Base-by-base conservation (phyloP, 2,329 filamentous ascomycete genomes). In the Hymenoscyphus fraxineus region DNA sequence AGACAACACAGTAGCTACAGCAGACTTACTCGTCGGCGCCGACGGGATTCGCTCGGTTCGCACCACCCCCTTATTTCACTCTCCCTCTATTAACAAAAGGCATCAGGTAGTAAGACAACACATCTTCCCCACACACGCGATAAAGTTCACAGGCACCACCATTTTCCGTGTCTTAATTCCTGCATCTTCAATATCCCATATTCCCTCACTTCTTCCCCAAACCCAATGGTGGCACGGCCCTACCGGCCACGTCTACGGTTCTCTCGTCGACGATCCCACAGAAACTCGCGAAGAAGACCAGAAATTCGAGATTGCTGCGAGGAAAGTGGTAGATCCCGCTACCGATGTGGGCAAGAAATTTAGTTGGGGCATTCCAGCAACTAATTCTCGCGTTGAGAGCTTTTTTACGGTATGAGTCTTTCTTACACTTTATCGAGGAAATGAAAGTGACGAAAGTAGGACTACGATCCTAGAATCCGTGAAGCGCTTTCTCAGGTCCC, bases 21-120 rank as follows among this genome's bases (percentile, higher is more conserved):
- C 67, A 40, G 81, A 83, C 66, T 70, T 85, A 0, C 76, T 84
- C 0, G 77, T 85, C 1, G 83, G 82, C 0, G 82, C 80, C 4
- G 81, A 85, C 68, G 81, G 83, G 2, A 83, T 84, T 60, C 78
- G 81, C 64, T 83, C 81, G 4, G 78, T 81, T 40, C 15, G 47
- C 19, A 3, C 16, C 15, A 60, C 44, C 44, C 44, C 41, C 15
- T 7, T 22, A 3, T 3, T 12, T 12, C 19, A n/a, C n/a, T 22
- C 12, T 51, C 22, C 15, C 1, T 22, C 7, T 4, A 2, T 22
- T 51, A 51, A 19, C 19, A 61, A 12, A 39, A 55, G 15, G 22
- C 9, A 27, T 32, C 44, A 80, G 80, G 73, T 77, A 19, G 77
- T 82, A 1, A 73, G 80, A 44, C 75, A 78, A 7, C 71, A 74